Conservation (phyloP, 2,329 filamentous ascomycete species). For the Colletotrichum coccodes region DNA sequence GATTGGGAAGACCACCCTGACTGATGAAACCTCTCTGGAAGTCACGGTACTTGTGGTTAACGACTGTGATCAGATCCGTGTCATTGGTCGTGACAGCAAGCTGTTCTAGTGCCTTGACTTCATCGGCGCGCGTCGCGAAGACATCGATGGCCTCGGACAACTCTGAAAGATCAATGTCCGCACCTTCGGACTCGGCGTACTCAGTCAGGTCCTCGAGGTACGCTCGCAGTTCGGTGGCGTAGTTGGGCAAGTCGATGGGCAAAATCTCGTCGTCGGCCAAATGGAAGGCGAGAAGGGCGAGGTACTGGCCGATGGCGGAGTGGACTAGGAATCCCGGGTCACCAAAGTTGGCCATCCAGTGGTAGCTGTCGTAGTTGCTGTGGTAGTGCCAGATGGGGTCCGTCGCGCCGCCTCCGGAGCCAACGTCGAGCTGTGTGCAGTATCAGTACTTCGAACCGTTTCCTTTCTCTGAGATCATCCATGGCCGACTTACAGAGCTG, state of each 20-base stretch:
- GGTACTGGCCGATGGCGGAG: constrained; percentile 61
- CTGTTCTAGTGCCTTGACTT: constrained; percentile 44
- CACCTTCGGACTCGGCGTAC: constrained; percentile 42
- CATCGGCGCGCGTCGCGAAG: constrained; percentile 45
- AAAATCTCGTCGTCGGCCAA: constrained; percentile 49
- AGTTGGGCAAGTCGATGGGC: constrained; percentile 53
- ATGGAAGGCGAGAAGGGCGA: constrained; percentile 50
- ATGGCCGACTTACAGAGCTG: constrained; percentile 43
- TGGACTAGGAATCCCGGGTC: constrained; percentile 74
- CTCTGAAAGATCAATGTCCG: constrained; percentile 48
- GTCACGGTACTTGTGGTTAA: constrained; percentile 58
- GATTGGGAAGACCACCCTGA: constrained; percentile 55
- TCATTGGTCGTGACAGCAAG: constrained; percentile 42
- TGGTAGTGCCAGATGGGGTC: constrained; percentile 81
- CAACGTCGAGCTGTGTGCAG: constrained; percentile 65
- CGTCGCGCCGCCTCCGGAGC: constrained; percentile 53
- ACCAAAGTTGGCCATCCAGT: constrained; percentile 85
- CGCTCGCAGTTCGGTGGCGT: constrained; percentile 48
- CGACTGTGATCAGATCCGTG: constrained; percentile 42
- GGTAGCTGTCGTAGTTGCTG: constrained; percentile 81
- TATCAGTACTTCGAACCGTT: neutral
- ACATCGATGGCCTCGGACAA: constrained; percentile 50
- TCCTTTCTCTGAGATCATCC: constrained; percentile 40
- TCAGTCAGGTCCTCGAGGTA: constrained; percentile 50
- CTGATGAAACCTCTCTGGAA: constrained; percentile 60